Evolutionary conservation across 345 rosid species (phyloP), one percentile per base, ranked within the genome.

Genomic region (Gossypium stocksii): DNA sequence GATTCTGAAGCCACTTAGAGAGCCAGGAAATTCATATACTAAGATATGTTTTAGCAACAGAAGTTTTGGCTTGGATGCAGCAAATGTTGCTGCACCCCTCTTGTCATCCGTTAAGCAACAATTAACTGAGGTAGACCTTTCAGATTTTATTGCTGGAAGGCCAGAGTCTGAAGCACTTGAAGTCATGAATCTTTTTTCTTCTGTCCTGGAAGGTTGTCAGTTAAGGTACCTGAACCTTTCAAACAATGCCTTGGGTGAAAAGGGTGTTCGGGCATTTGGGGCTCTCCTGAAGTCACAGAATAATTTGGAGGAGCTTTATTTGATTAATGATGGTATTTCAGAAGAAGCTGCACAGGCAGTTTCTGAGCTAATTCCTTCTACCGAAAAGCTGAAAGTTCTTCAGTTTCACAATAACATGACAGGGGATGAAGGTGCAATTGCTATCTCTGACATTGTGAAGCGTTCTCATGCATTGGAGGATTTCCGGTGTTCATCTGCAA

Each of bases 91-190:
- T 12, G 63, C 34, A 12, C 38, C 63, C 63, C 23, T 58, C 63
- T 58, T 58, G 63, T 58, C 63, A 23, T 58, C 63, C 16, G 25
- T 58, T 58, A 58, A 58, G 29, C 16, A 58, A 58, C 63, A 58
- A 34, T 23, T 58, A 34, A 23, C 34, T 1, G 63, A 23, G 63
- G 19, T 58, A 4, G 98, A 93, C 82, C 82, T 93, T 29, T 93
- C 97, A 3, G 98, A 93, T 82, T 86, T 90, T 76, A 80, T 93
- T 84, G 98, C 97, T 23, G 98, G 97, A 76, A 84, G 96, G 76
- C 83, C 92, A 3, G 98, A 91, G 83, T 83, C 75, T 2, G 96
- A 91, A 83, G 97, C 97, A 53, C 90, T 93, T 60, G 88, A 93
- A 75, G 63, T 58, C 38, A 58, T 58, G 16, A 23, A 58, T 23